Percentiles rank a stretch among this genome's conserved stretches.
These are phyloP conservation scores for Hypomyces perniciosus DNA, from an alignment of 2,329 filamentous ascomycete genomes.

Conservation along the genomic window DNA sequence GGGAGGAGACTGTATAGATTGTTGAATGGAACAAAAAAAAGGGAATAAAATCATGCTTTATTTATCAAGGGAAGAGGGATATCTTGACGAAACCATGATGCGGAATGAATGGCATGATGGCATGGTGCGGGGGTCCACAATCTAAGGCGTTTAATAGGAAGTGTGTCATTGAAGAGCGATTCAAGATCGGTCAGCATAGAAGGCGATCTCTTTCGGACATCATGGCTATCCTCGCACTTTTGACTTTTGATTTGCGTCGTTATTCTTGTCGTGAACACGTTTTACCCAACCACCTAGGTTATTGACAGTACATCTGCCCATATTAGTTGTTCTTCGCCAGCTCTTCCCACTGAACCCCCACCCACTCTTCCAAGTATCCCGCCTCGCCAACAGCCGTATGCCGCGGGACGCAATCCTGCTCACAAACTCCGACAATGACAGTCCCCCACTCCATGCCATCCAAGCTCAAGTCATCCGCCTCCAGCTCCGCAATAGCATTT, in stretches of 20 bases:
- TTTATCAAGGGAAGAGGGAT: conserved; percentile 19
- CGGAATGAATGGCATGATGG: conserved; percentile 24
- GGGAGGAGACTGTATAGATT: conserved; percentile 57
- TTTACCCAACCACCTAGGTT: not conserved
- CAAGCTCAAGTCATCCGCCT: conserved; percentile 63
- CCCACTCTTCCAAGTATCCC: conserved; percentile 90
- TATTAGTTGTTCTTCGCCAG: conserved; percentile 34
- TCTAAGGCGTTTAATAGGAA: conserved; percentile 31
- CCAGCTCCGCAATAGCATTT: conserved; percentile 81
- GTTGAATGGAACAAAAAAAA: not conserved
- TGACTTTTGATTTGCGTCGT: conserved; percentile 15
- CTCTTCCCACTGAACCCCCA: conserved; percentile 98
- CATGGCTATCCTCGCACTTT: not conserved
- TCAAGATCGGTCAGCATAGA: conserved; percentile 27
- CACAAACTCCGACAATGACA: conserved; percentile 79
- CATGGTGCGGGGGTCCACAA: conserved; percentile 27
- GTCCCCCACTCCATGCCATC: conserved; percentile 99
- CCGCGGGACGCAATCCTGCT: conserved; percentile 64
- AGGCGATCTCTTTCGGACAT: conserved; percentile 19
- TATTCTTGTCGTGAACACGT: not conserved
- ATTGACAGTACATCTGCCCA: not conserved
- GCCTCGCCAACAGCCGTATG: conserved; percentile 55
- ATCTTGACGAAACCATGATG: conserved; percentile 26
- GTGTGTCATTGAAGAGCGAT: conserved; percentile 32
- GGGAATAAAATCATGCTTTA: conserved; percentile 17